These are phyloP conservation scores for Saussurea involucrata DNA, from an alignment of 129 eudicot genomes.

Conservation along the genomic window DNA sequence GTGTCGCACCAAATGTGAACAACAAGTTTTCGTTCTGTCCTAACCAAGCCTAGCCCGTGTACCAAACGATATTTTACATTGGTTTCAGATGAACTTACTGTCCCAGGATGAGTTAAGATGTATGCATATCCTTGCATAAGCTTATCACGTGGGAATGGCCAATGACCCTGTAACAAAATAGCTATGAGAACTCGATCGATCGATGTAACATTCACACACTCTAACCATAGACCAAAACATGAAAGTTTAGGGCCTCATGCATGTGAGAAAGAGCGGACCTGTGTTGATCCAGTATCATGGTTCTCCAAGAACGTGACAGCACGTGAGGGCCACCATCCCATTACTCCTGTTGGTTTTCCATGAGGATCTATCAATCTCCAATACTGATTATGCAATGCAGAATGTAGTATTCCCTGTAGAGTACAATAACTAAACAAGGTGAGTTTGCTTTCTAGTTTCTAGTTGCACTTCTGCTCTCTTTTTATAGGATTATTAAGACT, in stretches of 20 bases:
- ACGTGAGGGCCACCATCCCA: slow-evolving; percentile 88
- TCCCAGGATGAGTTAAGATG: slow-evolving; percentile 69
- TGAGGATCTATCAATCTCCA: slow-evolving; percentile 68
- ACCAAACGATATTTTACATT: not conserved
- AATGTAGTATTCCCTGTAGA: slow-evolving; percentile 62
- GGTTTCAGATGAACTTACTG: slow-evolving; percentile 34
- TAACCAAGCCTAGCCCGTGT: too few relatives aligned
- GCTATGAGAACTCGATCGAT: not conserved
- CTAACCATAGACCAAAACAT: slow-evolving; percentile 2
- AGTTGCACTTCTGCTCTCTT: not conserved
- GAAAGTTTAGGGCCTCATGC: not conserved
- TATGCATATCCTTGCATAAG: slow-evolving; percentile 72
- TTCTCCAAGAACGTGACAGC: slow-evolving; percentile 72
- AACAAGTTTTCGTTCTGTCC: too few relatives aligned
- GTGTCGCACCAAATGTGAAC: too few relatives aligned
- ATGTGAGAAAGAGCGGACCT: slow-evolving; percentile 34
- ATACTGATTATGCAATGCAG: slow-evolving; percentile 59
- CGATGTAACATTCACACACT: slow-evolving; percentile 4
- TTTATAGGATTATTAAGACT: too few relatives aligned
- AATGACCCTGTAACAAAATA: slow-evolving; percentile 54
- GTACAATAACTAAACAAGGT: not conserved
- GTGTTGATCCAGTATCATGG: slow-evolving; percentile 80
- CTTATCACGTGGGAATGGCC: slow-evolving; percentile 71
- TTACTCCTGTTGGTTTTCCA: slow-evolving; percentile 69
- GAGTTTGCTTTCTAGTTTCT: too few relatives aligned